phyloP scores from a whole-genome alignment of 257 asterid species.

The Asclepias syriaca region DNA sequence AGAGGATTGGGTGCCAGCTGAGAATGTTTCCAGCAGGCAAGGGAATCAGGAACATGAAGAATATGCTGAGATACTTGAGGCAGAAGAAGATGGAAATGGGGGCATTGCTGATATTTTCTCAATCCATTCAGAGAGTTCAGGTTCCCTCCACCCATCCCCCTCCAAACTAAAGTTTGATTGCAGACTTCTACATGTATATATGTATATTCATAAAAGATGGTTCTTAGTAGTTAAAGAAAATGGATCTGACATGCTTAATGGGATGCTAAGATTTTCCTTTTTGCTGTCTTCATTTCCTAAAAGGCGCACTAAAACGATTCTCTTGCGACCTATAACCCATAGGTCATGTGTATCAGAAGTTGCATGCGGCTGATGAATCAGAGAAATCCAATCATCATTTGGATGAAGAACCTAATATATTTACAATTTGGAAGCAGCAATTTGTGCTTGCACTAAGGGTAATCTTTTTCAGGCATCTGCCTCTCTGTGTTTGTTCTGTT shows the following conservation, averaged over 20 bases:
- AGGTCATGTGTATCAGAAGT: slow-evolving; percentile 36
- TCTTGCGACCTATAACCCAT: slow-evolving; percentile 13
- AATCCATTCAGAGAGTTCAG: slow-evolving; percentile 42
- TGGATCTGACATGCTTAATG: too few relatives aligned
- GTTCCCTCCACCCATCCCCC: background rate
- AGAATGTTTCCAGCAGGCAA: slow-evolving; percentile 27
- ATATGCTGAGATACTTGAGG: slow-evolving; percentile 31
- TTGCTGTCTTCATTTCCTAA: background rate
- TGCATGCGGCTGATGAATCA: slow-evolving; percentile 35
- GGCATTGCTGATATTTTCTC: slow-evolving; percentile 51
- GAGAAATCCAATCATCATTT: slow-evolving; percentile 33
- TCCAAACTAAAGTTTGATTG: background rate
- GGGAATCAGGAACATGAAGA: slow-evolving; percentile 23
- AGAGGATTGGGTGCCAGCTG: slow-evolving; percentile 90
- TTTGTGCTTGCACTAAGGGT: slow-evolving; percentile 62
- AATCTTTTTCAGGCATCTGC: slow-evolving; percentile 15
- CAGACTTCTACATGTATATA: background rate
- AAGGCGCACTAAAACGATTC: background rate
- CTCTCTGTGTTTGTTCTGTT: background rate
- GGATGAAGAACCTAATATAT: slow-evolving; percentile 31
- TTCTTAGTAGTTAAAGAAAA: background rate
- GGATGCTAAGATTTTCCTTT: background rate
- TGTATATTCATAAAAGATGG: background rate
- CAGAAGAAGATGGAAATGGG: slow-evolving; percentile 31
- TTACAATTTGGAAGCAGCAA: slow-evolving; percentile 71